phyloP scores from a whole-genome alignment of 257 asterid species.

The Capsicum rhomboideum region DNA sequence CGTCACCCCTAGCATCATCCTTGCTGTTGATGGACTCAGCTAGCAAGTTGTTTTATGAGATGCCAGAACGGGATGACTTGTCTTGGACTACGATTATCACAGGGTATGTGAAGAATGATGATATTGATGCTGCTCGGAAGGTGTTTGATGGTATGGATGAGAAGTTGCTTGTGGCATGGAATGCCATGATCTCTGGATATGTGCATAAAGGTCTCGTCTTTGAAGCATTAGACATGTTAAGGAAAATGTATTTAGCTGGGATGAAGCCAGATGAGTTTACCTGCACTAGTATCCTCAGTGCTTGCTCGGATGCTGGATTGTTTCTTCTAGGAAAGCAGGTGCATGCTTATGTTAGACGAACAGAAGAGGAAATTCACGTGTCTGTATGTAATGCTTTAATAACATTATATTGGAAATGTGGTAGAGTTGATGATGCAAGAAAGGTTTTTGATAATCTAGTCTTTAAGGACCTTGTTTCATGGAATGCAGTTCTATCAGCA shows the following conservation, averaged over 20 bases:
- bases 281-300: constrained; percentile 49
- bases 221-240: constrained; percentile 44
- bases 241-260: constrained; percentile 44
- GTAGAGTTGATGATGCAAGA: constrained; percentile 41
- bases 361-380: constrained; percentile 36
- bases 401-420: constrained; percentile 59
- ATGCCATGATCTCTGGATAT: constrained; percentile 71
- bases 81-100: constrained; percentile 70
- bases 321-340: constrained; percentile 59
- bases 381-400: constrained; percentile 54
- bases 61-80: constrained; percentile 45
- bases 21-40: constrained; percentile 40
- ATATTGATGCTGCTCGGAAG: constrained; percentile 50
- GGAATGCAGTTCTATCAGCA: constrained; percentile 62
- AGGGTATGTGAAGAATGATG: constrained; percentile 54
- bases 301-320: constrained; percentile 48
- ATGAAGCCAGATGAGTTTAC: constrained; percentile 51
- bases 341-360: constrained; percentile 47
- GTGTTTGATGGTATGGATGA: constrained; percentile 59
- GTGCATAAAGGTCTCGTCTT: constrained; percentile 47
- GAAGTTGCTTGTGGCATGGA: constrained; percentile 61
- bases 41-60: constrained; percentile 41
- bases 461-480: constrained; percentile 55
- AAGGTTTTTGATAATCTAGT: constrained; percentile 31
- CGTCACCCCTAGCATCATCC: constrained; percentile 34